These are phyloP conservation scores for Diaporthe ampelina DNA, from an alignment of 2,329 filamentous ascomycete genomes.

Conservation along the genomic window DNA sequence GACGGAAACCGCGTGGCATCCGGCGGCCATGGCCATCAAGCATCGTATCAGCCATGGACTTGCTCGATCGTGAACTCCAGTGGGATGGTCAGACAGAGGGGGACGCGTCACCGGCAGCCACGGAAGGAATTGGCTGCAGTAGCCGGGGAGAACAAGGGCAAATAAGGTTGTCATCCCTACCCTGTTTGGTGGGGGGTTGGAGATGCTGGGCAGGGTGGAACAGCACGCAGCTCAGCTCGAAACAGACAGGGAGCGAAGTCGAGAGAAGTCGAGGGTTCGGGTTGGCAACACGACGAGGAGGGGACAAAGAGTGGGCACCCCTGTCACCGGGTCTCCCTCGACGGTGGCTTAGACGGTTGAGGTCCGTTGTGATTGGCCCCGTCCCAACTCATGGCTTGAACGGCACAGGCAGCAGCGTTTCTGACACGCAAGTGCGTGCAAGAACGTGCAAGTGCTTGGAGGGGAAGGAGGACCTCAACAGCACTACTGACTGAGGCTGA, in stretches of 20 bases:
- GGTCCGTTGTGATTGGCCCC: slow-evolving; percentile 9
- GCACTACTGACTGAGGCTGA: not conserved
- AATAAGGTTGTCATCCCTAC: slow-evolving; percentile 36
- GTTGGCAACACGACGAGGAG: not conserved
- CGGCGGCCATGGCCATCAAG: not conserved
- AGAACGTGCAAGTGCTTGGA: not conserved
- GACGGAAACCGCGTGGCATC: slow-evolving; percentile 15
- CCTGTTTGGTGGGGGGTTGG: not conserved
- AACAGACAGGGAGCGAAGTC: not conserved
- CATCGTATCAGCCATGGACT: not conserved
- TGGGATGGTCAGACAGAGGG: slow-evolving; percentile 11
- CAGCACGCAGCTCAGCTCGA: not conserved
- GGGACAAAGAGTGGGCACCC: not conserved
- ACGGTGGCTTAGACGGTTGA: slow-evolving; percentile 26
- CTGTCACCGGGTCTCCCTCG: not conserved
- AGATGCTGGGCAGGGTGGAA: not conserved
- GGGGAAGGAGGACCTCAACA: not conserved
- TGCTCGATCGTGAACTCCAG: not conserved
- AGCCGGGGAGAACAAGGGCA: slow-evolving; percentile 21
- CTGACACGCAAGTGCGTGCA: slow-evolving; percentile 19
- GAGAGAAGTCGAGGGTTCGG: slow-evolving; percentile 4
- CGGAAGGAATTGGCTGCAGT: slow-evolving; percentile 23
- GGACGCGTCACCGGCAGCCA: slow-evolving; percentile 47
- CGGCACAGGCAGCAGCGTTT: slow-evolving; percentile 31
- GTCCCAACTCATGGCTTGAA: slow-evolving; percentile 14